A percentile compares a stretch with the other conserved stretches of the same genome.
phyloP scores from a whole-genome alignment of 495 filamentous ascomycete genomes.

The Cudoniella acicularis region DNA sequence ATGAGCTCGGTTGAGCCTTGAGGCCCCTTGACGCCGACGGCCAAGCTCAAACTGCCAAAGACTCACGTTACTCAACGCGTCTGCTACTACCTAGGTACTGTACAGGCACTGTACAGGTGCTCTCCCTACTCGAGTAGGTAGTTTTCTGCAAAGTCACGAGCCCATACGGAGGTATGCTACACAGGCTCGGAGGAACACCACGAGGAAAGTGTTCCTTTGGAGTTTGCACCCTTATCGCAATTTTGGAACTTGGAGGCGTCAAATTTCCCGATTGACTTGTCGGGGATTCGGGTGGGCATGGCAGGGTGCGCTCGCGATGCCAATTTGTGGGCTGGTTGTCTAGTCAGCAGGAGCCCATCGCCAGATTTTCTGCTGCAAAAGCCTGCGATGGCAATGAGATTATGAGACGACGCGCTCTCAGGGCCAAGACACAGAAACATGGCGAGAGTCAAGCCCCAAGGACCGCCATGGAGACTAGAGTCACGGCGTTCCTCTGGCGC shows the following conservation, averaged over 20 bases:
- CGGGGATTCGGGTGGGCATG: neutral
- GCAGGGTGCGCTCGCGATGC: too few relatives aligned
- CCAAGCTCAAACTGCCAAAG: too few relatives aligned
- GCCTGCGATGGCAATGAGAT: too few relatives aligned
- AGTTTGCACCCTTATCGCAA: neutral
- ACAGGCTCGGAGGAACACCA: neutral
- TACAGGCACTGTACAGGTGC: too few relatives aligned
- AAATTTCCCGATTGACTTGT: conserved; percentile 16
- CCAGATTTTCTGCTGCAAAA: neutral
- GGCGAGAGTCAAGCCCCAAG: neutral
- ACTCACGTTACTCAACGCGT: too few relatives aligned
- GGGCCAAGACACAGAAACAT: neutral
- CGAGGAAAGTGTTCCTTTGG: neutral
- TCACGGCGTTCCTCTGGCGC: neutral
- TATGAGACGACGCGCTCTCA: neutral
- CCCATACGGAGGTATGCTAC: too few relatives aligned
- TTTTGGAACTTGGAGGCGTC: conserved; percentile 3
- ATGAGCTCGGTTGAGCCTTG: too few relatives aligned
- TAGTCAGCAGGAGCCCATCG: neutral
- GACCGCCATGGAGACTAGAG: too few relatives aligned
- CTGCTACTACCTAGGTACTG: too few relatives aligned
- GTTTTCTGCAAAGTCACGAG: too few relatives aligned
- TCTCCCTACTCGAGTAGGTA: too few relatives aligned
- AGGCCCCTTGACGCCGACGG: too few relatives aligned
- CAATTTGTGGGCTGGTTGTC: neutral